Conservation (phyloP, 2,329 filamentous ascomycete species). For the Colletotrichum lentis region DNA sequence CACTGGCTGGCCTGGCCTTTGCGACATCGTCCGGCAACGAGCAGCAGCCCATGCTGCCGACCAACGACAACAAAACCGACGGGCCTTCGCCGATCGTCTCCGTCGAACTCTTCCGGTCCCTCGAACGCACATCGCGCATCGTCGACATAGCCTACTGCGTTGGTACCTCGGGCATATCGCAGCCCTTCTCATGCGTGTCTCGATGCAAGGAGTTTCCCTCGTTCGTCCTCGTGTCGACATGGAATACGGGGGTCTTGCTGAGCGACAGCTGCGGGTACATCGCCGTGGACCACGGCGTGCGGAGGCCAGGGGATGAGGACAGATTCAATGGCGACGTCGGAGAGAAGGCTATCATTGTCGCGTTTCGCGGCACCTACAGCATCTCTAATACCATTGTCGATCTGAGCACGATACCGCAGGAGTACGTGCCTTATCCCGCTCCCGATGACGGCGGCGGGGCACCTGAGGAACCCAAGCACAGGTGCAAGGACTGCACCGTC, state of each 20-base stretch:
- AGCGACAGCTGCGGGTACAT: constrained; percentile 95
- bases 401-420: constrained; percentile 86
- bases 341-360: constrained; percentile 72
- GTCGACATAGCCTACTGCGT: constrained; percentile 97
- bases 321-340: constrained; percentile 42
- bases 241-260: constrained; percentile 87
- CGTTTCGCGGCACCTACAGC: constrained; percentile 94
- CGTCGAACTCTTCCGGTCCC: constrained; percentile 73
- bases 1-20: constrained; percentile 16
- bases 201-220: constrained; percentile 84
- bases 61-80: constrained; percentile 13
- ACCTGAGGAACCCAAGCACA: constrained; percentile 53
- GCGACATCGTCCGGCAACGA: constrained; percentile 8
- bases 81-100: constrained; percentile 55
- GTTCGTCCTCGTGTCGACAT: constrained; percentile 82
- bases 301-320: constrained; percentile 39
- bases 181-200: constrained; percentile 85
- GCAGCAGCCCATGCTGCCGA: constrained; percentile 10
- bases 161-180: constrained; percentile 79
- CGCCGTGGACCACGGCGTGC: constrained; percentile 76
- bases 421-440: constrained; percentile 86
- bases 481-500: constrained; percentile 88
- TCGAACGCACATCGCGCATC: constrained; percentile 88
- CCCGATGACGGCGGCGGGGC: constrained; percentile 53
- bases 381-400: constrained; percentile 91